Percentiles rank a stretch among this genome's conserved stretches.
Evolutionary conservation across 352 stramenopile species (phyloP).

Genomic region (Phytopythium oedochilum): DNA sequence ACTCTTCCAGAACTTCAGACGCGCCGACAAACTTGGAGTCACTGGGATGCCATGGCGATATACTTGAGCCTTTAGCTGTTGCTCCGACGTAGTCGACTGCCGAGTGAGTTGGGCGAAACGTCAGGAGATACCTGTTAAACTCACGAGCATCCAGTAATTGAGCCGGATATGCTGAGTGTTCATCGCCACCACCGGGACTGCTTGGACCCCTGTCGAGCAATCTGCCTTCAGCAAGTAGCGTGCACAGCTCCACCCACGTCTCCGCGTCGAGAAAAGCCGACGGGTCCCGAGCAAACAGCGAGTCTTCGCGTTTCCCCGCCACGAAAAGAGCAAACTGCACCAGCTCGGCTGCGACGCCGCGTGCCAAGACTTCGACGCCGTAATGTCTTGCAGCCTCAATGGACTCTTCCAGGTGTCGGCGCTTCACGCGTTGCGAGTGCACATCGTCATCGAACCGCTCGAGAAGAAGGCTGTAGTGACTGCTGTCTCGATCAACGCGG

Average conservation of each 20-base stretch:
- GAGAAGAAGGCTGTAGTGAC: conserved; percentile 44
- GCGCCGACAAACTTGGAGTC: conserved; percentile 43
- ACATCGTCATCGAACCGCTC: conserved; percentile 62
- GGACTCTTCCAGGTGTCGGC: conserved; percentile 24
- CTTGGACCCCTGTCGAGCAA: neutral
- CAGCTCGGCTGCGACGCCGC: conserved; percentile 35
- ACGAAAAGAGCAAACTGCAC: conserved; percentile 54
- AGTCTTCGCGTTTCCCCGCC: conserved; percentile 44
- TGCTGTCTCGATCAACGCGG: conserved; percentile 48
- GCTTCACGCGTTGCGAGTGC: conserved; percentile 36
- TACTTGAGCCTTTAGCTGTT: conserved; percentile 9
- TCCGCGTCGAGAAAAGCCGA: conserved; percentile 34
- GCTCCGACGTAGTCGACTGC: conserved; percentile 14
- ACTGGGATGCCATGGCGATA: conserved; percentile 26
- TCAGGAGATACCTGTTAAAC: conserved; percentile 39
- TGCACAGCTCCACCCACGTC: conserved; percentile 53
- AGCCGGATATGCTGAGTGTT: neutral
- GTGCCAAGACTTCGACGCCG: conserved; percentile 37
- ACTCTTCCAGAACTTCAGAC: conserved; percentile 34
- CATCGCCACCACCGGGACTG: neutral
- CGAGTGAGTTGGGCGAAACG: conserved; percentile 19
- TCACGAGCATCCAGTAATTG: conserved; percentile 11
- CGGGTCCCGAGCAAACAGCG: conserved; percentile 25
- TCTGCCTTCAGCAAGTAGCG: conserved; percentile 31
- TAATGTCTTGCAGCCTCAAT: conserved; percentile 28